Conservation (phyloP, 2,329 filamentous ascomycete species). For the Xenoacremonium recifei region DNA sequence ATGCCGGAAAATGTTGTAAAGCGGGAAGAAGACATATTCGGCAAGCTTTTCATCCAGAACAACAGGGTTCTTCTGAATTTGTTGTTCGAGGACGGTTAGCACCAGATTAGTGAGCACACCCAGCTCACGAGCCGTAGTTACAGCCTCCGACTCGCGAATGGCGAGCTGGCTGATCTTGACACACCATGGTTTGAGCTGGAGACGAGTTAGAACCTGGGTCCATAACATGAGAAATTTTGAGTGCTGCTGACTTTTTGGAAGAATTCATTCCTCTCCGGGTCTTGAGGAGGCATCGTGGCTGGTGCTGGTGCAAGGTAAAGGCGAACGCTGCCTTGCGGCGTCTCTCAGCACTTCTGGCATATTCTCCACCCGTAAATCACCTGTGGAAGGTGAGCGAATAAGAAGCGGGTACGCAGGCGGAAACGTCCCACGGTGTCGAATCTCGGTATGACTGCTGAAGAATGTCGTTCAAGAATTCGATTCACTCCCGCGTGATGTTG, state of each 20-base stretch:
- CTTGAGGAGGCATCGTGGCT: constrained; percentile 21
- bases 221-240: too few relatives aligned
- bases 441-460: too few relatives aligned
- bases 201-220: constrained; percentile 10
- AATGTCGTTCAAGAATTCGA: too few relatives aligned
- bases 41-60: constrained; percentile 77
- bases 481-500: too few relatives aligned
- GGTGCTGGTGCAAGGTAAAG: constrained; percentile 23
- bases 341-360: too few relatives aligned
- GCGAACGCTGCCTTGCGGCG: constrained; percentile 15
- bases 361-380: too few relatives aligned
- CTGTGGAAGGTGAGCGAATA: too few relatives aligned
- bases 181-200: constrained; percentile 62
- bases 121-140: constrained; percentile 42
- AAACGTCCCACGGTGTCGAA: too few relatives aligned
- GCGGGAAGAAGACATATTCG: constrained; percentile 92
- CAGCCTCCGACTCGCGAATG: constrained; percentile 45
- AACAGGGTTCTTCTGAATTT: constrained; percentile 41
- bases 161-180: constrained; percentile 59
- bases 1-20: constrained; percentile 81
- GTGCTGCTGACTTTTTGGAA: constrained; percentile 29
- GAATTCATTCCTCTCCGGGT: constrained; percentile 28
- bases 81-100: constrained; percentile 43
- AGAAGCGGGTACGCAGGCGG: too few relatives aligned
- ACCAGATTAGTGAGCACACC: constrained; percentile 45